These are phyloP conservation scores for Mimosa pudica DNA, from an alignment of 306 rosid genomes.

Conservation along the genomic window DNA sequence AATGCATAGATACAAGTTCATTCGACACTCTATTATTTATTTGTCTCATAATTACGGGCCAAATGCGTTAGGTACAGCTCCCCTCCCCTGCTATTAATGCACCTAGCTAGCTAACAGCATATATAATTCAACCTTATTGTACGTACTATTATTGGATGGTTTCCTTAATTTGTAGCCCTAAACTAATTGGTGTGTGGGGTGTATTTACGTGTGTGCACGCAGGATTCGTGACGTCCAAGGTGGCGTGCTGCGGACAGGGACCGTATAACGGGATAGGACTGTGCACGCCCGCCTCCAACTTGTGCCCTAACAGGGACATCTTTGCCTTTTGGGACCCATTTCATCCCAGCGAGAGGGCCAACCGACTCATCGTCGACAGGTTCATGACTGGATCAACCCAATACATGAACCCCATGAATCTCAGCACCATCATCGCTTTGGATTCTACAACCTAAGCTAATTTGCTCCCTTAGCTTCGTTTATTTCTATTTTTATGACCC, in stretches of 20 bases:
- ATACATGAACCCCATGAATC: constrained; percentile 60
- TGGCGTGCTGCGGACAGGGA: constrained; percentile 67
- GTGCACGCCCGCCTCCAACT: constrained; percentile 45
- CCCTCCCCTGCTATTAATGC: background rate
- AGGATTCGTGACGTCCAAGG: constrained; percentile 55
- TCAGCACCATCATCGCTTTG: constrained; percentile 49
- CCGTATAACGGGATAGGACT: constrained; percentile 57
- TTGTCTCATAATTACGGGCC: background rate
- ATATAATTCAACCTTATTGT: too few relatives aligned
- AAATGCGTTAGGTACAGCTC: background rate
- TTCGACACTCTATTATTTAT: background rate
- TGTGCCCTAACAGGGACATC: constrained; percentile 50
- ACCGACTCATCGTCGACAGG: constrained; percentile 41
- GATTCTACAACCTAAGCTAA: constrained; percentile 44
- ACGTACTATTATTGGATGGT: background rate
- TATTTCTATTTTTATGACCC: too few relatives aligned
- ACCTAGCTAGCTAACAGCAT: background rate
- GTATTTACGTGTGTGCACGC: background rate
- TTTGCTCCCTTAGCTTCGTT: too few relatives aligned
- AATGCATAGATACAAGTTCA: background rate
- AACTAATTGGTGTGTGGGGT: background rate
- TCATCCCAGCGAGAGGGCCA: constrained; percentile 57
- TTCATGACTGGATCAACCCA: constrained; percentile 49
- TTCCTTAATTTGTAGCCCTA: background rate
- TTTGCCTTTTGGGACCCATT: constrained; percentile 58